Percentiles rank a stretch among this genome's conserved stretches.
These are phyloP conservation scores for Ustilago bromivora DNA, from an alignment of 1,284 basidiomycete species.

Conservation along the genomic window DNA sequence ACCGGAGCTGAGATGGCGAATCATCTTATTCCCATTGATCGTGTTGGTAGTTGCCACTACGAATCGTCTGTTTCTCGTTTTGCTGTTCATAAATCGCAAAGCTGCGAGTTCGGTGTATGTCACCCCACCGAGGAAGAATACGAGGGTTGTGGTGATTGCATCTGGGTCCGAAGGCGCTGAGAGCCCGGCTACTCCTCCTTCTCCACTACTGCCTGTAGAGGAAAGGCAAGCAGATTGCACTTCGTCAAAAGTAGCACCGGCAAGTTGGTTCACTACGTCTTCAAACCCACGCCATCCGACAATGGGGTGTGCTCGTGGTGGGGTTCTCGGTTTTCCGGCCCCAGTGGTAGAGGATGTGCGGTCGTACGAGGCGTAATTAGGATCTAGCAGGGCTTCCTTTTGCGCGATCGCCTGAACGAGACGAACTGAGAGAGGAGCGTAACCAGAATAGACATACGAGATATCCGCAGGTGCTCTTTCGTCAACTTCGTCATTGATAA, in stretches of 20 bases:
- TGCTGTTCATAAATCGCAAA: constrained; percentile 84
- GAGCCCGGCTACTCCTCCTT: constrained; percentile 2
- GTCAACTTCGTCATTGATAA: constrained; percentile 89
- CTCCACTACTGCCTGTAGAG: neutral
- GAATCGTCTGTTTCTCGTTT: constrained; percentile 60
- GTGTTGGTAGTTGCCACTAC: constrained; percentile 61
- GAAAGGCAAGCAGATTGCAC: constrained; percentile 71
- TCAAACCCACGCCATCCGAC: constrained; percentile 97
- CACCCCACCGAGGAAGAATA: constrained; percentile 98
- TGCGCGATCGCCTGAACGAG: constrained; percentile 92
- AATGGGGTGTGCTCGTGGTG: constrained; percentile 79
- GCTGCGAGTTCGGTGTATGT: constrained; percentile 97
- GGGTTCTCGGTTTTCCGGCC: neutral
- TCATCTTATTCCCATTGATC: constrained; percentile 56
- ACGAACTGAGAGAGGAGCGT: constrained; percentile 90
- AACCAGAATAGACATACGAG: constrained; percentile 95
- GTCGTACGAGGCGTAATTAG: constrained; percentile 14
- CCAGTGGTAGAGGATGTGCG: neutral
- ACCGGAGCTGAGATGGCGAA: constrained; percentile 28
- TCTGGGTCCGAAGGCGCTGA: constrained; percentile 49
- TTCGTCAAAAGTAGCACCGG: constrained; percentile 87
- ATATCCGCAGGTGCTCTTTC: constrained; percentile 84
- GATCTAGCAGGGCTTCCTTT: constrained; percentile 81
- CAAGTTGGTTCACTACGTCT: constrained; percentile 82
- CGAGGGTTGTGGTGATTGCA: constrained; percentile 81